Evolutionary conservation across 1,284 basidiomycete species (phyloP), one percentile per base, ranked within the genome.

Genomic region (Tylopilus orsonianus): DNA sequence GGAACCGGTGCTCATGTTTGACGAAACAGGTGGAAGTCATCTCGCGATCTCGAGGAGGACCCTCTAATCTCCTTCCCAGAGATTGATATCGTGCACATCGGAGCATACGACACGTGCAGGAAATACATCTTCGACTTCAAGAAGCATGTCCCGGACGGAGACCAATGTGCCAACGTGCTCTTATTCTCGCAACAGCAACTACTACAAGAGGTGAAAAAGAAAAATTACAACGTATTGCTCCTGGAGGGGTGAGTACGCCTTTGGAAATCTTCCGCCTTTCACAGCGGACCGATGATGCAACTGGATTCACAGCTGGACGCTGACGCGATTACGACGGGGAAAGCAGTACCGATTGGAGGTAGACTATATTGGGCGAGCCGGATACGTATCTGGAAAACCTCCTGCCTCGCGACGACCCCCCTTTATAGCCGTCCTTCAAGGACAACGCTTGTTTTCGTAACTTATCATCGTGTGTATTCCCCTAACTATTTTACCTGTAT

Each of bases 301-400:
- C 48, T 35, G 46, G 44, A 46, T 48, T 34, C 42, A 20, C 58
- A 90, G 87, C 50, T 90, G 87, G 87, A 71, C 71, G 34, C 60
- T 87, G 41, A 87, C 84, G 9, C 67, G 83, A 27, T 73, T 82
- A 52, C 81, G 85, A 46, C 79, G 74, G 60, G 80, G 76, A 41
- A 80, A 80, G 56, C 69, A 69, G 24, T 71, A 82, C 65, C 77
- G 87, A 24, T 71, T 87, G 27, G 79, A 87, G 60, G 79, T 90
- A 22, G 75, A 77, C 52, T 90, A 90, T 65, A 75, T 65, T 44
- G 87, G 80, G 14, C 75, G 83, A 53, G 83, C 85, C 18, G 87
- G 83, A 38, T 76, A 72, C 54, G 71, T 75, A 20, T 60, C 68
- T 2, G 78, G 75, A 16, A 75, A 80, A 56, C 54, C 71, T 8